Evolutionary conservation across 768 basidiomycete genomes (phyloP).

Genomic region (Psilocybe cyanescens): DNA sequence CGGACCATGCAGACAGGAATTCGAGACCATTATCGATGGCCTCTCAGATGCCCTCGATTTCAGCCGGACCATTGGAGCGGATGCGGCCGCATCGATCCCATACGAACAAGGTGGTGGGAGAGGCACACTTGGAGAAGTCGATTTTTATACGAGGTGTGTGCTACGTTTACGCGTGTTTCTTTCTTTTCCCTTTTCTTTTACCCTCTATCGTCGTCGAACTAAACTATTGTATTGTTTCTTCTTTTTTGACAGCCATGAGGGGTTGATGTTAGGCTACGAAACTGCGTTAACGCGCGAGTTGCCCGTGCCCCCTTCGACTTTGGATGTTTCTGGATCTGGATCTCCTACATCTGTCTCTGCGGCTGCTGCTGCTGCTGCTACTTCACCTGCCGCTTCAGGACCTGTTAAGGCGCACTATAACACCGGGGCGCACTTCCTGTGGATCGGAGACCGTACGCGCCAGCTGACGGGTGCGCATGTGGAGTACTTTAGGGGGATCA

Average conservation of each 20-base stretch:
- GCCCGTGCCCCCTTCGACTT: conserved; percentile 37
- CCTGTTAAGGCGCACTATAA: conserved; percentile 69
- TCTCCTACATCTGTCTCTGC: not conserved
- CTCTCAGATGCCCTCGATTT: conserved; percentile 94
- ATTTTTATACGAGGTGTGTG: conserved; percentile 87
- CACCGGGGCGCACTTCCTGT: conserved; percentile 91
- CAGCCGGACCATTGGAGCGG: conserved; percentile 84
- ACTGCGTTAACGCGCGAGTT: conserved; percentile 84
- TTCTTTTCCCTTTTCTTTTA: not conserved
- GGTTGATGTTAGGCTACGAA: conserved; percentile 91
- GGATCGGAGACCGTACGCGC: conserved; percentile 96
- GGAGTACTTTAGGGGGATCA: conserved; percentile 91
- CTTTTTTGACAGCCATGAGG: conserved; percentile 74
- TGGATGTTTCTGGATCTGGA: not conserved
- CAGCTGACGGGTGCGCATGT: conserved; percentile 93
- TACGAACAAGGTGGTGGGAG: conserved; percentile 77
- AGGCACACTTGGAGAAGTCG: conserved; percentile 82
- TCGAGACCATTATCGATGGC: conserved; percentile 82
- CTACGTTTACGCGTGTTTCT: not conserved
- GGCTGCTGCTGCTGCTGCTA: conserved; percentile 2
- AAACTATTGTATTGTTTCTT: not conserved
- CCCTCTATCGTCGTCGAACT: conserved; percentile 4
- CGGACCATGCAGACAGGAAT: conserved; percentile 60
- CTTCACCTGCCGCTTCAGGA: conserved; percentile 2
- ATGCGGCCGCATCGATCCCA: conserved; percentile 43